Evolutionary conservation across 768 basidiomycete genomes (phyloP), one percentile per base, ranked within the genome.

Genomic region (Phlegmacium glaucopus): DNA sequence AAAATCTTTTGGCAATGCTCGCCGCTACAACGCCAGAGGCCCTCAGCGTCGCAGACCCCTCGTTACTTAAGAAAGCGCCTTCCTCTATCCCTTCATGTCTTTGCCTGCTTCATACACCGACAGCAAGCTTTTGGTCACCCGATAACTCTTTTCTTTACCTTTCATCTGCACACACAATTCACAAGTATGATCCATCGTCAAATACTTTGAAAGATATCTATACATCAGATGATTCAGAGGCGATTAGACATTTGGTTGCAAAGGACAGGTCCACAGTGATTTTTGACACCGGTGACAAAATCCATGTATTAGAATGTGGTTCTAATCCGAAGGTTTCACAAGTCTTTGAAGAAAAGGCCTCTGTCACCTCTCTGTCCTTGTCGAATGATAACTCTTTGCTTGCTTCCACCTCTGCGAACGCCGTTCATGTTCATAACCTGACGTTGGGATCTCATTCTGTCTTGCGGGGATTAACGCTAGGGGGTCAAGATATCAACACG

Each of bases 391-490:
- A 61, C 10, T 72, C 72, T 4, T 61, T 85, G 16, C 73, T 89
- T 27, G 80, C 81, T 0, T 78, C 78, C 1, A 76, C 78, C 3
- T 79, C 85, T 8, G 52, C 68, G 0, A 65, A 66, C 34, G 72
- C 74, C 3, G 76, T 78, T 15, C 74, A 86, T 57, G 69, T 90
- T 10, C 76, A 87, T 55, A 79, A 85, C 52, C 65, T 88, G 44
- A 58, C 74, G 0, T 69, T 74, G 9, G 76, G 76, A 11, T 74
- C 82, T 7, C 75, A 79, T 52, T 74, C 72, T 2, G 65, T 71
- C 26, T 72, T 90, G 32, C 75, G 77, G 25, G 83, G 84, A 1
- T 62, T 85, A 3, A 70, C 77, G 1, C n/a, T n/a, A 34, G 32
- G 32, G 6, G 49, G 30, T 15, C 51, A 66, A 44, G 49, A 63